Base-by-base conservation (phyloP, 139 green algal species). In the Haematococcus sp. region DNA sequence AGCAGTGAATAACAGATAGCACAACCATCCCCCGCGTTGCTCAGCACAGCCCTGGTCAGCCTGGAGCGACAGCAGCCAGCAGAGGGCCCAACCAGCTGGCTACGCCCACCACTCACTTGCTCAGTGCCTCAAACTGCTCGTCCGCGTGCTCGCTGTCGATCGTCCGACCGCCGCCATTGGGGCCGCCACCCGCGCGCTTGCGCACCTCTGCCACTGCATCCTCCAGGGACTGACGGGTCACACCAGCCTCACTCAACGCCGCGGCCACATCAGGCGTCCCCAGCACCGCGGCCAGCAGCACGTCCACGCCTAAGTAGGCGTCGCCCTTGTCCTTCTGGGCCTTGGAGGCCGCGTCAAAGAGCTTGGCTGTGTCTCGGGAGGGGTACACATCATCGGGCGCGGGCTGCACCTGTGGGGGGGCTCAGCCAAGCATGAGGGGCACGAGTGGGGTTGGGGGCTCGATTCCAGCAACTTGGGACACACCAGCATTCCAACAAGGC, bases 231-330 rank as follows among this genome's bases (percentile, higher is more conserved):
- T 61, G 44, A 28, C 77, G 77, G 40, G 71, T 84, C 3, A 96
- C 16, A 15, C 92, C 92, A 0, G 81, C 59, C 68, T 86, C 81
- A 1, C n/a, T 15, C 23, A 83, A 52, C 23, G 64, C 40, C 46
- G 69, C 67, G 0, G 64, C 32, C 44, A 83, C 76, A 23, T 81
- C 73, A 23, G 55, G 3, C 17, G 52, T 49, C 0, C 9, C 30
- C 46, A 92, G 70, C 13, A 96, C 34, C 0, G 90, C 86, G 4
- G 73, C 19, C 40, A 97, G 80, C 28, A 97, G 84, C 28, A 88
- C 68, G 71, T 97, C 91, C 5, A 89, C 89, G 19, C 86, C 84
- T 16, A 97, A 55, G 77, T 89, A 97, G 4, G 78, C 67, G 67
- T 96, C 92, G 1, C 74, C 76, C 20, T 83, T 86, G 27, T 91